phyloP scores from a whole-genome alignment of 192 early-diverging fungal species.

The Umbelopsis isabellina region DNA sequence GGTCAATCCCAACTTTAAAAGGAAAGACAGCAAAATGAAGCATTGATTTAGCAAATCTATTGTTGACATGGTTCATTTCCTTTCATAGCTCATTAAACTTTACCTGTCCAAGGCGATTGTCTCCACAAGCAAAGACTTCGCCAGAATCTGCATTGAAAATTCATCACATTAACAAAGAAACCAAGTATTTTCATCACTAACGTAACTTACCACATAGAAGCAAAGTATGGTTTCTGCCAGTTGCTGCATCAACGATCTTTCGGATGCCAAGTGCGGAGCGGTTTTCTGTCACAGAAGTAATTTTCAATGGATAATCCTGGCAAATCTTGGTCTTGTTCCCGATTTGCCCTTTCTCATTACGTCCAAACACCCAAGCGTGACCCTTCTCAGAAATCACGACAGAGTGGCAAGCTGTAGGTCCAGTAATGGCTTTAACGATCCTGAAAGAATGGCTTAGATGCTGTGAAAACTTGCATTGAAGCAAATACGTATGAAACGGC shows the following conservation, averaged over 20 bases:
- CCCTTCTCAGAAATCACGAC: constrained; percentile 47
- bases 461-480: neutral
- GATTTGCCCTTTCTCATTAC: constrained; percentile 51
- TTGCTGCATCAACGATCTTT: constrained; percentile 48
- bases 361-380: constrained; percentile 48
- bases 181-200: neutral
- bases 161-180: neutral
- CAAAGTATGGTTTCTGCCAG: constrained; percentile 51
- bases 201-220: constrained; percentile 37
- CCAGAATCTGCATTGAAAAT: constrained; percentile 31
- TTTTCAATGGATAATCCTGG: constrained; percentile 41
- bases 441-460: constrained; percentile 21
- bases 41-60: neutral
- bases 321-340: constrained; percentile 38
- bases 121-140: constrained; percentile 49
- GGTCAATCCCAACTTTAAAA: constrained; percentile 36
- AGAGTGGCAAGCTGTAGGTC: constrained; percentile 45
- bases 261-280: constrained; percentile 36
- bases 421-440: constrained; percentile 40
- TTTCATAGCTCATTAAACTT: neutral
- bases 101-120: constrained; percentile 55
- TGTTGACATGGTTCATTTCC: neutral
- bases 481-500: neutral
- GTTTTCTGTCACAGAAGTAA: constrained; percentile 38
- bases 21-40: neutral